Evolutionary conservation across 331 rosid species (phyloP), one percentile per base, ranked within the genome.

Genomic region (Malus hybrid): DNA sequence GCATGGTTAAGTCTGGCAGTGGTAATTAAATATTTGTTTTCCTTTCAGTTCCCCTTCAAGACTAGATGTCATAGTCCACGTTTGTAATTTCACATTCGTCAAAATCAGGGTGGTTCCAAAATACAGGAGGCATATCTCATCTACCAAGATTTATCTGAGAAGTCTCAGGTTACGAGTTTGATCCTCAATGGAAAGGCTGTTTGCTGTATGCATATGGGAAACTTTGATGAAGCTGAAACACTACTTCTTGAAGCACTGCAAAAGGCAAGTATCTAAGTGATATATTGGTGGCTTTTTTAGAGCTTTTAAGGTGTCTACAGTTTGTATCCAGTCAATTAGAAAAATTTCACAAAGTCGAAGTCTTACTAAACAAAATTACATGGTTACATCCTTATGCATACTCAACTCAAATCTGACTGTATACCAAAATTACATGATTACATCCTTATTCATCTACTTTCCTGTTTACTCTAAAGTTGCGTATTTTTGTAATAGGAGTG

Each of bases 201-300:
- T 75, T 95, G 96, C 87, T 95, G 99, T 84, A 90, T 95, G 88
- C 99, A 90, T 83, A 95, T 95, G 99, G 97, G 97, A 12, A 95
- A 90, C 86, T 95, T 95, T 82, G 98, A 95, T 52, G 99, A 95
- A 83, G 99, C 99, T 19, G 98, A 92, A 84, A 87, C 92, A 30
- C 89, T 95, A 69, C 87, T 95, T 83, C 96, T 92, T 66, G 99
- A 95, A 79, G 98, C 99, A 26, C 83, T 92, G 34, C 90, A 89
- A 90, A 95, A 90, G 97, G 99, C 84, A 85, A 53, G 89, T 78
- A 68, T 39, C n/a, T 24, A 9, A 52, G 39, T 8, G 6, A 36
- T 81, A 28, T 50, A 28, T 24, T 29, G n/a, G 32, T 30, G 20
- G 32, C 39, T 42, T 77, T 44, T 74, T 19, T 24, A 33, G 6